Conservation (phyloP, 2,329 filamentous ascomycete genomes). For the Arthrobotrys megalospora region DNA sequence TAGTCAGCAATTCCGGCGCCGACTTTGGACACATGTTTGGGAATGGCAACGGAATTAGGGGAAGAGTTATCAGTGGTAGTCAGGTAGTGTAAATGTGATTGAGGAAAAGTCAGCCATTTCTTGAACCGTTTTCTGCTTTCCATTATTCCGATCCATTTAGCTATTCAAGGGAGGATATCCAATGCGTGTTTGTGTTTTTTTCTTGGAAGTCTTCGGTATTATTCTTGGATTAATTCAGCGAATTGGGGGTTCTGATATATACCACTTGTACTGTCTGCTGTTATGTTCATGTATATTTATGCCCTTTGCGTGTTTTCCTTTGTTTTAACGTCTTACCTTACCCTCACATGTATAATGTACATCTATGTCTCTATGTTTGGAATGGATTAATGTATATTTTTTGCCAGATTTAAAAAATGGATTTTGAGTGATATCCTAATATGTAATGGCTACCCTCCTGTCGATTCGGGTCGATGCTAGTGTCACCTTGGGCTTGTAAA, state of each 20-base stretch:
- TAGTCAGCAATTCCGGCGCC: constrained; percentile 51
- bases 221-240: constrained; percentile 16
- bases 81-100: constrained; percentile 42
- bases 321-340: constrained; percentile 7
- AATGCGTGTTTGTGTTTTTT: background rate
- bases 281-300: constrained; percentile 19
- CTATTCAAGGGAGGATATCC: background rate
- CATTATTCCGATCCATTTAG: background rate
- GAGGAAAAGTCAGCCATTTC: background rate
- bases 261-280: background rate
- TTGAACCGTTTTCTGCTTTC: background rate
- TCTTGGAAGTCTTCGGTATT: background rate
- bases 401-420: background rate
- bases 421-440: too few species aligned
- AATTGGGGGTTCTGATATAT: background rate
- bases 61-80: constrained; percentile 55
- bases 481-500: too few species aligned
- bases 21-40: constrained; percentile 57
- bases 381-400: constrained; percentile 18
- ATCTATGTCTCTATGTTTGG: constrained; percentile 12
- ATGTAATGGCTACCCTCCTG: too few species aligned
- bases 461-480: too few species aligned
- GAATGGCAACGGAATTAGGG: constrained; percentile 13
- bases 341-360: constrained; percentile 14
- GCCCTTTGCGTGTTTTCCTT: constrained; percentile 2